Evolutionary conservation across 2,329 filamentous ascomycete species (phyloP), one percentile per base, ranked within the genome.

Genomic region (Botrytis tulipae): DNA sequence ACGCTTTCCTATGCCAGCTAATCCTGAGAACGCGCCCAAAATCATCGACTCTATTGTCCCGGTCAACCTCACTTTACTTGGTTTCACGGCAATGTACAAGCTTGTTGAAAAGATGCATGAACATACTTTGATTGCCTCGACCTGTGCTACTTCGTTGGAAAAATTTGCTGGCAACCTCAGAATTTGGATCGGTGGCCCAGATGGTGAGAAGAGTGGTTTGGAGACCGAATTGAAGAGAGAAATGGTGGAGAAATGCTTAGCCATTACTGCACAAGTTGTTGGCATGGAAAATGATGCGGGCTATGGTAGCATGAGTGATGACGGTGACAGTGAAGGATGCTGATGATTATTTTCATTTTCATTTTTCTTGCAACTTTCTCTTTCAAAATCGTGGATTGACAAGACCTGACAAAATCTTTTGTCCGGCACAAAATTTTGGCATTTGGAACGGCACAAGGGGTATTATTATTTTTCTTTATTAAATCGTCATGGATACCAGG

Each of bases 221-320:
- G 83, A 84, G 29, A 82, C 83, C 2, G 83, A 85, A 22, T 81
- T 88, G n/a, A 86, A 88, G 73, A 84, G 84, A 73, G 83, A 83
- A 75, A 85, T 90, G 77, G 86, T 91, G 5, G 84, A 87, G 68
- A 83, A 85, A 70, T 91, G 89, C 74, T 80, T 91, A 29, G 78
- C 81, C 18, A 85, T 91, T 51, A 88, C 86, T 22, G 89, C 88
- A 79, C 85, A 82, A 68, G 82, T 88, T 54, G 85, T 90, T 12
- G 88, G 89, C 14, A 90, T 91, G 85, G 86, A 89, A 85, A 88
- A 73, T 62, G 89, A 91, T 77, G 83, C 86, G 1, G 89, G 89
- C 12, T 90, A 90, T 79, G 88, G 84, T 66, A 89, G 85, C 75
- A 87, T 88, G 84, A 86, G 84, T 74, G 87, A 88, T 37, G 77